phyloP scores from a whole-genome alignment of 768 basidiomycete genomes.

The Tylopilus balloui region DNA sequence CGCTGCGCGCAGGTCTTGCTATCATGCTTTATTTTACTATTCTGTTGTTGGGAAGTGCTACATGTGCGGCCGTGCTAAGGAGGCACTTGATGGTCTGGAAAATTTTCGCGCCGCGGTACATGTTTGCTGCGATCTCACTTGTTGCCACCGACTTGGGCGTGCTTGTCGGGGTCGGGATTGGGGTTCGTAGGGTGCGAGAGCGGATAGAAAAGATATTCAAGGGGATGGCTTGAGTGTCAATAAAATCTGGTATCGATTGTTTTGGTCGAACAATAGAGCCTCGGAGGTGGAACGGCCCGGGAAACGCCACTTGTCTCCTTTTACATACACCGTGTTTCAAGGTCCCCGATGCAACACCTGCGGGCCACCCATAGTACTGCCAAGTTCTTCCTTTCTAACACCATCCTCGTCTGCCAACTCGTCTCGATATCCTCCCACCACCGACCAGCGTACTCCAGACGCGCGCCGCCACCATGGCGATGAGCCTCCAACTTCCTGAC shows the following conservation, averaged over 20 bases:
- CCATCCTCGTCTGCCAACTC: background rate
- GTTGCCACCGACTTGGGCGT: conserved; percentile 64
- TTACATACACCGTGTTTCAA: conserved; percentile 17
- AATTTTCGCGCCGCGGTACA: conserved; percentile 94
- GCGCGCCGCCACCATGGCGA: conserved; percentile 13
- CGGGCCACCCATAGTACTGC: background rate
- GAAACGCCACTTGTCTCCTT: conserved; percentile 1
- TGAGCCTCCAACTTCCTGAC: conserved; percentile 31
- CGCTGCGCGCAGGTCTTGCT: conserved; percentile 53
- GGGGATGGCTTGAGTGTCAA: conserved; percentile 9
- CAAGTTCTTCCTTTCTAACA: conserved; percentile 8
- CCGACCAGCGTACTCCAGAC: background rate
- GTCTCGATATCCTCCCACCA: too few species aligned
- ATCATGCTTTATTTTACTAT: conserved; percentile 66
- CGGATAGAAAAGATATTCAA: conserved; percentile 23
- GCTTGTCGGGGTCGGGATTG: conserved; percentile 21
- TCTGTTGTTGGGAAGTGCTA: conserved; percentile 64
- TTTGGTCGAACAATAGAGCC: conserved; percentile 5
- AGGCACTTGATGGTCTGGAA: conserved; percentile 99
- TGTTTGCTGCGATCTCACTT: conserved; percentile 65
- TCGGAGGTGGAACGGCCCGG: conserved; percentile 21
- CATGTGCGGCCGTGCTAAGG: conserved; percentile 69
- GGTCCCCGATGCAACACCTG: background rate
- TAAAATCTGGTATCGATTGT: too few species aligned
- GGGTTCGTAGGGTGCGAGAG: conserved; percentile 18